Evolutionary conservation across 2,329 filamentous ascomycete genomes (phyloP), one percentile per base, ranked within the genome.

Genomic region (Neonectria ditissima): DNA sequence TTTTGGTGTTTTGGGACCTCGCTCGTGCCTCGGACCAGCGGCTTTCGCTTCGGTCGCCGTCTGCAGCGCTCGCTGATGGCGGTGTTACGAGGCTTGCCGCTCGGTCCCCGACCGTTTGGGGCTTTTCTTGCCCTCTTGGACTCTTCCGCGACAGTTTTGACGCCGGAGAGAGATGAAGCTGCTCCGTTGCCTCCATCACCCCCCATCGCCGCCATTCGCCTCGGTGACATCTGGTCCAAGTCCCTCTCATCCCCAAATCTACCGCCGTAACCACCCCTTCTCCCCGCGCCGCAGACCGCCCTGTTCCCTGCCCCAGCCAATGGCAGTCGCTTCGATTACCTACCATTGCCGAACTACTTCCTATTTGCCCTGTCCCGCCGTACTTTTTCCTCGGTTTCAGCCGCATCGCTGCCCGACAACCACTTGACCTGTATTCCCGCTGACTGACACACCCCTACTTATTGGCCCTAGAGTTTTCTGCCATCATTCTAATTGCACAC

Each of bases 31-130:
- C 72, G 72, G 72, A 62, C 68, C 65, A 74, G 57, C 72, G 72
- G 72, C 69, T 72, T 74, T 74, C 61, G 57, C 62, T 68, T 74
- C 72, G 72, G 72, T 73, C 70, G 70, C 72, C 72, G 69, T 28
- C 11, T 34, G 47, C 63, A 47, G 34, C 61, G 52, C 65, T 74
- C 71, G 69, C 67, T 68, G 45, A 60, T 71, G 65, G 44, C 60
- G 60, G 60, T 59, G 60, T 63, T 63, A 63, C 72, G 72, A 70
- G 61, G 26, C 54, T 62, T 53, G 34, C 48, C 59, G 54, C 71
- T 74, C 72, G 72, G 72, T 74, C 61, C 44, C 72, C 72, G 72
- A 74, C 52, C 10, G 8, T 20, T 24, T 50, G 44, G 50, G 26
- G 55, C 43, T 44, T 61, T 58, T 47, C 47, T 44, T 26, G 48